Evolutionary conservation across 257 asterid species (phyloP).

Genomic region (Pogostemon cablin): DNA sequence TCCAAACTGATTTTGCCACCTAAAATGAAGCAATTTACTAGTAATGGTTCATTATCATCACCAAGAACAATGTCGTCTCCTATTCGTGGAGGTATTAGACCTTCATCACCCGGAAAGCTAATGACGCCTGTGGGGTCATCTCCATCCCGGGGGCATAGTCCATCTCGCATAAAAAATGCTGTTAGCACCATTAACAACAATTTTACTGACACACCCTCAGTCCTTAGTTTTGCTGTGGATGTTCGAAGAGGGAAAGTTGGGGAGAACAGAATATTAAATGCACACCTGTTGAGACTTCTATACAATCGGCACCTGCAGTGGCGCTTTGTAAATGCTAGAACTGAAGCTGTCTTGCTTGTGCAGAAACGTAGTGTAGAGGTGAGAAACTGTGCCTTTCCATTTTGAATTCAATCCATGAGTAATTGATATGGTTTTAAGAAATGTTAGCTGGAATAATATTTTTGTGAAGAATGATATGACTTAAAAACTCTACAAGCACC

Average conservation of each 20-base stretch:
- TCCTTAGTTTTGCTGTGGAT: conserved; percentile 93
- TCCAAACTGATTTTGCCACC: conserved; percentile 62
- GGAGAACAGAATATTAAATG: conserved; percentile 79
- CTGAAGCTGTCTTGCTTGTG: conserved; percentile 64
- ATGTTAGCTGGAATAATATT: not conserved
- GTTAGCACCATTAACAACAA: conserved; percentile 75
- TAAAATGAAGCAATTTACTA: conserved; percentile 60
- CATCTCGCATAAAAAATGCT: conserved; percentile 75
- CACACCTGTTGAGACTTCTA: conserved; percentile 80
- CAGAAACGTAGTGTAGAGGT: conserved; percentile 89
- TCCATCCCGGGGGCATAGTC: conserved; percentile 79
- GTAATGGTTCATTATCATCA: conserved; percentile 59
- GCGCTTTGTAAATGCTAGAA: conserved; percentile 87
- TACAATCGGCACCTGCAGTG: conserved; percentile 92
- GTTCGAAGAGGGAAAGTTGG: conserved; percentile 93
- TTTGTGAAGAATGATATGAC: not conserved
- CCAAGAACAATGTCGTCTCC: conserved; percentile 79
- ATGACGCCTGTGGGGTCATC: conserved; percentile 57
- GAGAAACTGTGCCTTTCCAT: conserved; percentile 22
- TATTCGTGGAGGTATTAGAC: conserved; percentile 62
- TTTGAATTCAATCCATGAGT: not conserved
- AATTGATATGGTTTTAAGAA: conserved; percentile 22
- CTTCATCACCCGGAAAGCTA: conserved; percentile 81
- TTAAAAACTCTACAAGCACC: not conserved
- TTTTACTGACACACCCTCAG: conserved; percentile 79